Conservation (phyloP, 1,139 yeast genomes). For the Saccharomyces hybrid region DNA sequence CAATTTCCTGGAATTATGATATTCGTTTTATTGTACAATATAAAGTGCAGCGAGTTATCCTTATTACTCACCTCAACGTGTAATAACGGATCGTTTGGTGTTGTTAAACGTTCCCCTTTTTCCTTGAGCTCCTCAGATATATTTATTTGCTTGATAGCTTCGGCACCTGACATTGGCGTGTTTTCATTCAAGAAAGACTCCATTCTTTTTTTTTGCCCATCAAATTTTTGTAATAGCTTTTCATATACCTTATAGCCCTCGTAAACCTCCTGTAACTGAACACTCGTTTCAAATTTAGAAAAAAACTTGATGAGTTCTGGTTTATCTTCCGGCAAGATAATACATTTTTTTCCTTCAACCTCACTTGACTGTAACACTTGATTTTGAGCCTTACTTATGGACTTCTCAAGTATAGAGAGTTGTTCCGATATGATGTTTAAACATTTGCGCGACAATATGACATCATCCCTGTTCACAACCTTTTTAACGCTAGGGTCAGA, state of each 20-base stretch:
- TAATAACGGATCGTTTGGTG: not conserved
- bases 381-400: not conserved
- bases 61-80: not conserved
- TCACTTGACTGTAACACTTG: not conserved
- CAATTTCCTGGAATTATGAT: not conserved
- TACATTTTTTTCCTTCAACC: not conserved
- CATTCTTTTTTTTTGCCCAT: conserved; percentile 12
- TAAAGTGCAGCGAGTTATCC: not conserved
- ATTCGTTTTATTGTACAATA: not conserved
- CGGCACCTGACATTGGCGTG: not conserved
- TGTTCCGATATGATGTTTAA: not conserved
- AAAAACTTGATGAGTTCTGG: conserved; percentile 6
- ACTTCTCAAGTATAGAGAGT: not conserved
- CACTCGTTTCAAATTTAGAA: conserved; percentile 8
- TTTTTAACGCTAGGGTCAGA: not conserved
- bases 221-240: conserved; percentile 10
- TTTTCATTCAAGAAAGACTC: conserved; percentile 5
- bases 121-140: not conserved
- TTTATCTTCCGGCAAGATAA: conserved; percentile 3
- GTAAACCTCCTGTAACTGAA: conserved; percentile 7
- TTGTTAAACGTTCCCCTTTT: not conserved
- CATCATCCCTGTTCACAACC: not conserved
- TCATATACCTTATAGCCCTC: conserved; percentile 11
- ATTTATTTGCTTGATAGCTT: not conserved
- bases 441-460: not conserved